Percentiles rank a stretch among this genome's conserved stretches.
Conservation (phyloP, 768 basidiomycete species). For the Hebeloma cylindrosporum region DNA sequence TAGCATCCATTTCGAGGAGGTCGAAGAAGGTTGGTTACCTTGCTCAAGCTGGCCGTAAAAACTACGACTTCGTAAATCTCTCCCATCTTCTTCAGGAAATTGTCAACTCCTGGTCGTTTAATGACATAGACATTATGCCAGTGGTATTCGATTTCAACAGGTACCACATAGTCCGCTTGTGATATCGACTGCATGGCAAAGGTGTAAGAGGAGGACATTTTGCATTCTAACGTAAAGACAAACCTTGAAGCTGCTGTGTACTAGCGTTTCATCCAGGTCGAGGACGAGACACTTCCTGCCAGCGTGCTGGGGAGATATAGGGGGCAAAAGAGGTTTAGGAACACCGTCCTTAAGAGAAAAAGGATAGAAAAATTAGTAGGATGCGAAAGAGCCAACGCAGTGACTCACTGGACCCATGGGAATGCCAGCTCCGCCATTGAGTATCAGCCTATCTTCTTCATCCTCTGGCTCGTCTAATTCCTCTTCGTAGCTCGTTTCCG, state of each 20-base stretch:
- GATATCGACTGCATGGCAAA: conserved; percentile 69
- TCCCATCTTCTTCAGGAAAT: conserved; percentile 96
- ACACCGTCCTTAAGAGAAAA: conserved; percentile 66
- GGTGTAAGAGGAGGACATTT: conserved; percentile 2
- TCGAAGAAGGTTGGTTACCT: conserved; percentile 54
- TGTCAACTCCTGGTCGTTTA: conserved; percentile 97
- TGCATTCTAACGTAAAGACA: conserved; percentile 10
- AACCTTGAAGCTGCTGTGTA: conserved; percentile 99
- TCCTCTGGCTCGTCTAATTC: conserved; percentile 76
- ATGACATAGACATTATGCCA: conserved; percentile 99
- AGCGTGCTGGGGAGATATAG: conserved; percentile 72
- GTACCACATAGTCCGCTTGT: conserved; percentile 97
- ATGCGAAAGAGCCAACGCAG: neutral
- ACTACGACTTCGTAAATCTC: conserved; percentile 98
- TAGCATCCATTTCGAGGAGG: conserved; percentile 5
- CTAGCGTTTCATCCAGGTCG: conserved; percentile 95
- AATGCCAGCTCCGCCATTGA: conserved; percentile 92
- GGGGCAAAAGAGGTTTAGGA: conserved; percentile 86
- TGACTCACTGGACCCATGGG: conserved; percentile 84
- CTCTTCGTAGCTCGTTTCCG: conserved; percentile 69
- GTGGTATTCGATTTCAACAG: conserved; percentile 98
- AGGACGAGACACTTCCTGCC: conserved; percentile 96
- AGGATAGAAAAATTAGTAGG: conserved; percentile 5
- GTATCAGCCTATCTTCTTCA: conserved; percentile 87
- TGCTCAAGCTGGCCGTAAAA: conserved; percentile 97